These are phyloP conservation scores for Pseudocercospora cruenta DNA, from an alignment of 2,329 filamentous ascomycete genomes.

Conservation along the genomic window DNA sequence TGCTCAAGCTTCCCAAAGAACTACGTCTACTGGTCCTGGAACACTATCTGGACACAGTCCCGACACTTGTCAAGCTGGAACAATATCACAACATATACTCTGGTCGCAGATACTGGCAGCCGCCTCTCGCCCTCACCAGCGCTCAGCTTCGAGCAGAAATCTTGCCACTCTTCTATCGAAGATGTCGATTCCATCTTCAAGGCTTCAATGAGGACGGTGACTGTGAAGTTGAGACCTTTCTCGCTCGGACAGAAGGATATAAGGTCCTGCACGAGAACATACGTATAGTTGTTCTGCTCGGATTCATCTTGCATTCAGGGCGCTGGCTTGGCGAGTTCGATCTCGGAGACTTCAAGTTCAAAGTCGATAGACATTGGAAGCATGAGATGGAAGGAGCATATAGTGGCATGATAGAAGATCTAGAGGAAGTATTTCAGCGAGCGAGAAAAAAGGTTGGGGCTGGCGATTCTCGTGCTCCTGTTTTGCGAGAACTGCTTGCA, in stretches of 20 bases:
- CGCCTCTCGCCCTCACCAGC: constrained; percentile 4
- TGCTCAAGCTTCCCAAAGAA: constrained; percentile 15
- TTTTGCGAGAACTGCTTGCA: constrained; percentile 9
- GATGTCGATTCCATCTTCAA: constrained; percentile 20
- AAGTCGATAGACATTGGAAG: constrained; percentile 21
- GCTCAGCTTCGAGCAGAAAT: constrained; percentile 11
- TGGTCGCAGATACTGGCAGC: constrained; percentile 16
- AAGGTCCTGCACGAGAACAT: constrained; percentile 19
- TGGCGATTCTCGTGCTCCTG: constrained; percentile 13
- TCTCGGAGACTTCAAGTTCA: constrained; percentile 13
- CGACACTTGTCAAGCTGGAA: constrained; percentile 20
- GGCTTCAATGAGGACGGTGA: constrained; percentile 21
- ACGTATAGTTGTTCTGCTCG: constrained; percentile 18
- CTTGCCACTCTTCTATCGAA: constrained; percentile 18
- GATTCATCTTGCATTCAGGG: constrained; percentile 16
- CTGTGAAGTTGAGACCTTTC: constrained; percentile 17
- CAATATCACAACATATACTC: constrained; percentile 16
- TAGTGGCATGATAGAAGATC: constrained; percentile 19
- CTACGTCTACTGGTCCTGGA: constrained; percentile 14
- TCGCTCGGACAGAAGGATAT: constrained; percentile 14
- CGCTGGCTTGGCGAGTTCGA: constrained; percentile 22
- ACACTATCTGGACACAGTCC: constrained; percentile 16
- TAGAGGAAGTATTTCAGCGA: constrained; percentile 13
- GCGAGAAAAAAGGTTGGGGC: constrained; percentile 8
- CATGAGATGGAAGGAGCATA: constrained; percentile 23